phyloP scores from a whole-genome alignment of 2,329 filamentous ascomycete species.

The Cyphellophora attinorum region DNA sequence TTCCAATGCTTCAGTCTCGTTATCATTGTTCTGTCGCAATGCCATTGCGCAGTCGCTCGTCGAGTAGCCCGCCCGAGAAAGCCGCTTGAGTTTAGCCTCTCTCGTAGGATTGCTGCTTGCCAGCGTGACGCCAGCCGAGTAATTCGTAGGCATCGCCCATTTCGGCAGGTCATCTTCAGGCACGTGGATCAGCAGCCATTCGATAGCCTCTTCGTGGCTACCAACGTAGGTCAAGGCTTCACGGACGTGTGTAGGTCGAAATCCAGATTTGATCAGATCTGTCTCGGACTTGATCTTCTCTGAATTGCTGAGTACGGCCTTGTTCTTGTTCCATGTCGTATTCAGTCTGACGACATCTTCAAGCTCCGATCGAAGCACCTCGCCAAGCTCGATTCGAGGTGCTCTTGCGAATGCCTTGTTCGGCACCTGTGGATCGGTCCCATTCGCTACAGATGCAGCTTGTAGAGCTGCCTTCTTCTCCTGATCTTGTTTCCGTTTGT shows the following conservation, averaged over 20 bases:
- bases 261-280: slow-evolving; percentile 70
- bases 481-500: slow-evolving; percentile 69
- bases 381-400: slow-evolving; percentile 89
- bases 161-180: slow-evolving; percentile 91
- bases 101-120: slow-evolving; percentile 70
- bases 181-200: slow-evolving; percentile 94
- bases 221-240: slow-evolving; percentile 84
- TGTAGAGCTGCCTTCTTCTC: slow-evolving; percentile 44
- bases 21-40: slow-evolving; percentile 57
- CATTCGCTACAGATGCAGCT: slow-evolving; percentile 45
- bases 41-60: slow-evolving; percentile 71
- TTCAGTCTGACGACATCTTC: slow-evolving; percentile 70
- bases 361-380: slow-evolving; percentile 65
- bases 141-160: slow-evolving; percentile 87
- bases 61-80: slow-evolving; percentile 77
- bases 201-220: slow-evolving; percentile 81
- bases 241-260: slow-evolving; percentile 78
- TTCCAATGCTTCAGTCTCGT: slow-evolving; percentile 71
- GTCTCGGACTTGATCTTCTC: slow-evolving; percentile 55
- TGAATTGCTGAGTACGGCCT: slow-evolving; percentile 51
- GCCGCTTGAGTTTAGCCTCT: slow-evolving; percentile 72
- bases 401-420: slow-evolving; percentile 68
- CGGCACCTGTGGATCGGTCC: background rate
- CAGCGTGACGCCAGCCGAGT: slow-evolving; percentile 80
- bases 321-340: slow-evolving; percentile 79